These are phyloP conservation scores for Heimioporus retisporus DNA, from an alignment of 1,284 basidiomycete genomes.

Conservation along the genomic window DNA sequence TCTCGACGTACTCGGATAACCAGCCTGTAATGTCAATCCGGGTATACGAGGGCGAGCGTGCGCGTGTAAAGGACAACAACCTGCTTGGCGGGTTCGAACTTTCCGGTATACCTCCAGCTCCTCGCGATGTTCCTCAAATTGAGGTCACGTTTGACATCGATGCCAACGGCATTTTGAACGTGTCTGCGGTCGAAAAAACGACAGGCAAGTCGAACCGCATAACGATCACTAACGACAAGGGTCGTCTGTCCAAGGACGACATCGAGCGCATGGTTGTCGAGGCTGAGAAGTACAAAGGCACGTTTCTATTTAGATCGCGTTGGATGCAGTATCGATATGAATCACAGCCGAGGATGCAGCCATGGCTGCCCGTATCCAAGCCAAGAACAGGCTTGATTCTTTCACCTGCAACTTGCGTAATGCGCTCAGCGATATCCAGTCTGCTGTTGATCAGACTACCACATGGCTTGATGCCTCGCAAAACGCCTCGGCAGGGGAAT, in stretches of 20 bases:
- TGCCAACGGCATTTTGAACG: slow-evolving; percentile 94
- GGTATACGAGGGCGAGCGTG: slow-evolving; percentile 96
- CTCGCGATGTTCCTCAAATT: slow-evolving; percentile 95
- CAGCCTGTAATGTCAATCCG: slow-evolving; percentile 93
- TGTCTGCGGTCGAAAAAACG: slow-evolving; percentile 91
- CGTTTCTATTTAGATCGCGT: slow-evolving; percentile 27
- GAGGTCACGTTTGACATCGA: slow-evolving; percentile 97
- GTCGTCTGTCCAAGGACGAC: slow-evolving; percentile 87
- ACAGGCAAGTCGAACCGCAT: slow-evolving; percentile 94
- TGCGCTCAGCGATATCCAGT: slow-evolving; percentile 84
- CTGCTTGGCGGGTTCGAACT: slow-evolving; percentile 98
- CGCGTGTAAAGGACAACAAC: slow-evolving; percentile 98
- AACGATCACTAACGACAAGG: slow-evolving; percentile 90
- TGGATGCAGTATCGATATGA: slow-evolving; percentile 21
- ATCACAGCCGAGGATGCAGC: slow-evolving; percentile 81
- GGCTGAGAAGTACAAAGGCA: slow-evolving; percentile 93
- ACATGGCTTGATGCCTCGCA: slow-evolving; percentile 91
- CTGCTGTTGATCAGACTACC: slow-evolving; percentile 89
- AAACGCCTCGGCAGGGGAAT: slow-evolving; percentile 97
- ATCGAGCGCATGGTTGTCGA: slow-evolving; percentile 94
- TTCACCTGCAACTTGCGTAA: slow-evolving; percentile 98
- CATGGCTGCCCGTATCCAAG: slow-evolving; percentile 83
- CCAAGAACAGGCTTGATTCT: slow-evolving; percentile 94
- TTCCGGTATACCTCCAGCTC: slow-evolving; percentile 92
- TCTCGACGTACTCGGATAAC: slow-evolving; percentile 97